Evolutionary conservation across 2,329 filamentous ascomycete genomes (phyloP), one percentile per base, ranked within the genome.

Genomic region (Fusarium falciforme): DNA sequence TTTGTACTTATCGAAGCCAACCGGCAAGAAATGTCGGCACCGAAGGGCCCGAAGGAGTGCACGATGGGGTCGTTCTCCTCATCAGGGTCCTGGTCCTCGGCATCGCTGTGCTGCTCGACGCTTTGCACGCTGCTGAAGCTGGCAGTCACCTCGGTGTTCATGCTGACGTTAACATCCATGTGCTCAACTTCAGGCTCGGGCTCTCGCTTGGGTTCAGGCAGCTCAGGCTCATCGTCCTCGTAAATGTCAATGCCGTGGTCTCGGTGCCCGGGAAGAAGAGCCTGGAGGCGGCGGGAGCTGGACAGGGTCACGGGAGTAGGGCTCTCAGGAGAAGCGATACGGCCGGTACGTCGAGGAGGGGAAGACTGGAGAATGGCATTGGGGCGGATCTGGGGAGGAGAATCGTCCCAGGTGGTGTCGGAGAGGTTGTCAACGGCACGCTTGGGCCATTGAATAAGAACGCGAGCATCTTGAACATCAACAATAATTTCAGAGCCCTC

Each of bases 11-110:
- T 93, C 3, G 93, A 94, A 25, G 94, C 93, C 81, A 98, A 89
- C 29, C 94, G 92, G 70, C 90, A 90, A n/a, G 96, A 91, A 40
- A 98, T 87, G 80, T 98, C 94, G 63, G 93, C 93, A 47, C 94
- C 95, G 79, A 94, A 97, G 1, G 95, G 94, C 17, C 95, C 95
- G 76, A 98, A 98, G 0, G 95, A 98, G 82, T 96, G 94, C 20
- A 98, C 87, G 64, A 98, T 91, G 4, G 95, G 95, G 76, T 98
- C 96, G 73, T 98, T 98, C 83, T 98, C 96, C 85, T 98, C 95
- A 77, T 96, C 93, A 1, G 93, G 92, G 72, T 97, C 91, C 60
- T 94, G 92, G 62, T 93, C 90, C 20, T 95, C 91, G 3, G 49
- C 66, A 62, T 82, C 84, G 14, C 84, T 85, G 29, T 89, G 83